Percentiles rank a stretch among this genome's conserved stretches.
phyloP scores from a whole-genome alignment of 1,284 basidiomycete genomes.

The Leccinum griseonigrum region DNA sequence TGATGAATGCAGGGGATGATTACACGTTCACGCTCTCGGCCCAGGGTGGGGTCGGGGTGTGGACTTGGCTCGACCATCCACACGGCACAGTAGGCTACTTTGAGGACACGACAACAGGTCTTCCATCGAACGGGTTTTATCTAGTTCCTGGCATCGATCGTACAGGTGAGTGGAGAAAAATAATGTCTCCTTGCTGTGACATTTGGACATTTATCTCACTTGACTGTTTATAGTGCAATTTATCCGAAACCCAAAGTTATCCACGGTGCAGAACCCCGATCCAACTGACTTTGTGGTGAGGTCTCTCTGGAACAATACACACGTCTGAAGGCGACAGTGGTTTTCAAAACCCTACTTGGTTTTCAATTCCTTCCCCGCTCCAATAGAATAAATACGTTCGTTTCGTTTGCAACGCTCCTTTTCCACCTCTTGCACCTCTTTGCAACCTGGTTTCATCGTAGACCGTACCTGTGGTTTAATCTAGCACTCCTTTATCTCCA shows the following conservation, averaged over 20 bases:
- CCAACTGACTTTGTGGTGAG: conserved; percentile 50
- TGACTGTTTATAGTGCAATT: conserved; percentile 41
- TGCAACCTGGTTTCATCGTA: no score
- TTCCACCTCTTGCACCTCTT: no score
- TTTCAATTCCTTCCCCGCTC: no score
- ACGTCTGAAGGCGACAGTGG: conserved; percentile 15
- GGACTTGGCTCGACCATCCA: conserved; percentile 61
- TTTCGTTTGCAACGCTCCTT: no score
- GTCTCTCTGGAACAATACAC: conserved; percentile 58
- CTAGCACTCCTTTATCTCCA: no score
- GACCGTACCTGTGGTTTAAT: no score
- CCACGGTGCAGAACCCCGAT: conserved; percentile 36
- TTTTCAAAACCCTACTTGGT: no score
- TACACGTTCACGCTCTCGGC: conserved; percentile 53
- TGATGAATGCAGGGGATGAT: conserved; percentile 20
- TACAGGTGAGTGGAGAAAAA: conserved; percentile 36
- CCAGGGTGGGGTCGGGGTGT: conserved; percentile 47
- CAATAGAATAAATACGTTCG: no score
- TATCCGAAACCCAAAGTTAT: conserved; percentile 39
- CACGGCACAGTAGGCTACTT: conserved; percentile 53
- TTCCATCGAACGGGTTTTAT: conserved; percentile 52
- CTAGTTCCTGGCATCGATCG: conserved; percentile 48
- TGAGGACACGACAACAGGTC: conserved; percentile 40
- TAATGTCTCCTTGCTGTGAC: not conserved
- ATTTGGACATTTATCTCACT: no score